Base-by-base conservation (phyloP, 202 grass and related monocot genomes). In the Carex arenaria region DNA sequence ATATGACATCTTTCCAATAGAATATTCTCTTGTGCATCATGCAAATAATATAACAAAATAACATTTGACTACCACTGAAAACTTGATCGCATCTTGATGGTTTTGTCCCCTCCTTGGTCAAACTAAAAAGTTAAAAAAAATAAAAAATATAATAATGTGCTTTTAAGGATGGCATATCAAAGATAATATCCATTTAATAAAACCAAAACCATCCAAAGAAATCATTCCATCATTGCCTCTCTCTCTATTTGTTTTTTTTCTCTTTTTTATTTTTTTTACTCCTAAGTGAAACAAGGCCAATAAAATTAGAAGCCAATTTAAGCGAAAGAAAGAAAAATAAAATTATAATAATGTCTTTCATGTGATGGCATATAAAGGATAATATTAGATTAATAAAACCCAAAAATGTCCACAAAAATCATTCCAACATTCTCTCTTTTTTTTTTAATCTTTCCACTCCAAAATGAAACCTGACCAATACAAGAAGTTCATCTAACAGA, bases 21-120 rank as follows among this genome's bases (percentile, higher is more conserved):
- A 51, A 82, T 81, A 81, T 67, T 82, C 60, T 81, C 62, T 54
- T 15, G 1, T 13, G 23, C 9, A 20, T 82, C 80, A 20, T 36
- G 45, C 22, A 82, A 82, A 80, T 63, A 63, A 43, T 36, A 66
- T 68, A 69, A 51, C 53, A 66, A 82, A 82, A 49, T 53, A 82
- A 51, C 13, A 36, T 82, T 82, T 67, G 61, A 82, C 80, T 53
- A 11, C 42, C 30, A 54, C 43, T 67, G 19, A 55, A 53, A 68
- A 53, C 14, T 55, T 55, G 38, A 64, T 77, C 13, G 72, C 72
- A 32, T 75, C 72, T 55, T 52, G 17, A 6, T 55, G 11, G 40
- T 18, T 82, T 67, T 67, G 30, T 80, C 43, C 49, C 64, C 8
- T 32, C 80, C 18, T 23, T 19, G 68, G 80, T 82, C 80, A 82